Evolutionary conservation across 495 filamentous ascomycete species (phyloP), one percentile per base, ranked within the genome.

Genomic region (Trichoderma orchidacearum): DNA sequence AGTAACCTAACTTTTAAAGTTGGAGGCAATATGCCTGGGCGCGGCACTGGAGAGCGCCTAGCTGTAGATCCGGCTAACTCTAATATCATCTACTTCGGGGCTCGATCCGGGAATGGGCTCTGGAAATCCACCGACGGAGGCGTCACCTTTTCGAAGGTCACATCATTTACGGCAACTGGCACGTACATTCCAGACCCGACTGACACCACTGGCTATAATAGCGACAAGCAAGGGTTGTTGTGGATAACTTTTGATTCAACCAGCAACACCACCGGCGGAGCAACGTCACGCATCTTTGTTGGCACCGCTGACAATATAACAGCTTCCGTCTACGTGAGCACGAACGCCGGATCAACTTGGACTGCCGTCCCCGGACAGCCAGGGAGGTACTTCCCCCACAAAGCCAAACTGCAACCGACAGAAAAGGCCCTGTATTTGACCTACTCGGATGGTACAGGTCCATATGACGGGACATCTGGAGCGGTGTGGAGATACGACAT

Each of bases 21-120:
- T 48, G 80, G 80, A 5, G 79, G 80, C 0, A 85, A 84, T 61
- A 84, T 83, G 80, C 79, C 80, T 3, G 81, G 82, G n/a, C 72
- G 82, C 27, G 81, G 81, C 18, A 80, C 77, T 68, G 82, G 82
- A 25, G 82, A 85, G 66, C 72, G 81, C 5, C 73, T 84, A 25
- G 80, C 79, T 1, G 73, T 84, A 7, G 80, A 85, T 63, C 80
- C 81, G 3, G 70, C 71, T 18, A 79, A 79, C 59, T 75, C 72
- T 38, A 73, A 74, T 25, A 75, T 80, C 31, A 61, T 83, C 31
- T 83, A 79, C 61, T 78, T 81, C 56, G 80, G 80, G 6, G 78
- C 80, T 25, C 73, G 80, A 41, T 81, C 78, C 61, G 79, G 78
- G n/a, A 73, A 82, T 27, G 81, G 82, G 13, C 68, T 85, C n/a